Evolutionary conservation across 345 rosid species (phyloP).

Genomic region (Populus davidiana): DNA sequence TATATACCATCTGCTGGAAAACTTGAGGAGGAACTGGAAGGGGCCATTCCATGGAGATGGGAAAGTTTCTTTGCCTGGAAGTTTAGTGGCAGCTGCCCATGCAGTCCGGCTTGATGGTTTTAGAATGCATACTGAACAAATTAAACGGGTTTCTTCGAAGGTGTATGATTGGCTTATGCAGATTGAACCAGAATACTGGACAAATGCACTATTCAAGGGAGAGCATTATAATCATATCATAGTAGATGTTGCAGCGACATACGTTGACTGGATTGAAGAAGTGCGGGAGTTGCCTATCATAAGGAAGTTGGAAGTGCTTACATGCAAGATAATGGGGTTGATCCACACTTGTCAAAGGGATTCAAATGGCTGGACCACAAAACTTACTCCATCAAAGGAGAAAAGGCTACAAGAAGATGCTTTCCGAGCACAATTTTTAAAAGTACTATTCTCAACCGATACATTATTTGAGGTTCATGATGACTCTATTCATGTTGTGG

Average conservation of each 20-base stretch:
- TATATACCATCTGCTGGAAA: conserved; percentile 67
- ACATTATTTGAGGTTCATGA: conserved; percentile 88
- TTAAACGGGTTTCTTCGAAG: conserved; percentile 55
- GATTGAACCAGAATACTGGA: conserved; percentile 67
- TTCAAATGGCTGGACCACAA: conserved; percentile 53
- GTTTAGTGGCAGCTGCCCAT: conserved; percentile 68
- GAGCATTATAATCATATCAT: conserved; percentile 63
- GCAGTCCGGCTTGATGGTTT: conserved; percentile 61
- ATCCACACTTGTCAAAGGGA: conserved; percentile 42
- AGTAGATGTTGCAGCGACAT: conserved; percentile 53
- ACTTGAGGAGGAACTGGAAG: conserved; percentile 34
- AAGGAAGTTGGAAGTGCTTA: conserved; percentile 55
- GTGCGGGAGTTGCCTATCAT: conserved; percentile 63
- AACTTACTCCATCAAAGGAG: conserved; percentile 75
- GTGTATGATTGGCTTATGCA: conserved; percentile 86
- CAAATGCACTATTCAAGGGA: conserved; percentile 62
- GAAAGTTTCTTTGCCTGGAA: conserved; percentile 57
- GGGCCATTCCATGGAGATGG: conserved; percentile 92
- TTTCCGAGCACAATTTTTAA: conserved; percentile 41
- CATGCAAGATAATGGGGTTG: conserved; percentile 50
- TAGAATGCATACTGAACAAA: conserved; percentile 51
- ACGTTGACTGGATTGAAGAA: conserved; percentile 69
- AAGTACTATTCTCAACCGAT: conserved; percentile 74
- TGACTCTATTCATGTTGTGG: conserved; percentile 62
- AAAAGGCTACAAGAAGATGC: conserved; percentile 54